Evolutionary conservation across 148 eudicot species (phyloP), one percentile per base, ranked within the genome.

Genomic region (Salicornia ramosissima): DNA sequence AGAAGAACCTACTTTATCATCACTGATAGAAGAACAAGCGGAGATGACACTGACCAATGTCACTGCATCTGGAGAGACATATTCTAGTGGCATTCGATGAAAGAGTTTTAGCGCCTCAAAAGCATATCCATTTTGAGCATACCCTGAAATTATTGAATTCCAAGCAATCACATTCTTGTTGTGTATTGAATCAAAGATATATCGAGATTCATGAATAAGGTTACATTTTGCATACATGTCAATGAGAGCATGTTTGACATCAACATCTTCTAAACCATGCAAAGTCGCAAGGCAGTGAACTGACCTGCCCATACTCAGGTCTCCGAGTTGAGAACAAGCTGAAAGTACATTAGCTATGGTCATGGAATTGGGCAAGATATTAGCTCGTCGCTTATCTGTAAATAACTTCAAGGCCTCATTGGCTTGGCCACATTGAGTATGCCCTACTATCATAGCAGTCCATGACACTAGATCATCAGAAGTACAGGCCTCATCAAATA

Each of bases 371-470:
- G 92, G 90, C 51, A 76, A 69, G 61, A 84, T 46, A 13, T 70
- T 70, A 46, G 28, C 39, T 79, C 78, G 77, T 57, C 71, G 85
- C 68, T 78, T 73, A 70, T 86, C 77, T 14, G 75, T 72, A 79
- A 89, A 86, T 75, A 92, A 81, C 74, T 73, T 61, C 78, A 92
- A 63, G 55, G 93, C 89, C 69, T 87, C 79, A 14, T 65, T 33
- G 1, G 87, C 78, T 43, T 80, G 70, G 49, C 96, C 91, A 58
- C 53, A 71, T 57, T 90, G 91, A 61, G 87, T 75, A 66, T 87
- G 84, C 57, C 94, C 94, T 42, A 84, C 88, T 64, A 88, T 92
- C 97, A 92, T 90, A 5, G 96, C 88, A 25, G 93, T 87, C 96
- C 93, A 92, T 14, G 91, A 79, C 55, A 92, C 84, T 70, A 85